Base-by-base conservation (phyloP, 139 green algal genomes). In the Chlorella sp. region DNA sequence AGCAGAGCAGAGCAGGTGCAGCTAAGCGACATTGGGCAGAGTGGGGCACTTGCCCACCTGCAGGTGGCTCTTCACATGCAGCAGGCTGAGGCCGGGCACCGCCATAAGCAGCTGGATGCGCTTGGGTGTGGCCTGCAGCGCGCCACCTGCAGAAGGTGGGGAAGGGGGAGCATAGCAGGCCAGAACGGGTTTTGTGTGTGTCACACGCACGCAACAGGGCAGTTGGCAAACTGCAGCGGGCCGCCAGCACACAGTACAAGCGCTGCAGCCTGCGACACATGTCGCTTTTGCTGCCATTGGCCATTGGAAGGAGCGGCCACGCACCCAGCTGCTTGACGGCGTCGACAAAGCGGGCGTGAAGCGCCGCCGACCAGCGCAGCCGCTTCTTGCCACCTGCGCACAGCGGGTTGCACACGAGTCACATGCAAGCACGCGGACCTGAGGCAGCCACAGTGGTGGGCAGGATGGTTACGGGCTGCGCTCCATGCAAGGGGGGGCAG, bases 51-150 rank as follows among this genome's bases (percentile, higher is more conserved):
- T 36, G 5, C 64, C 30, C 30, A 39, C 64, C 64, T 71, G 92
- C 34, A 95, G 74, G 83, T 95, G 91, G 41, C 79, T 91, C 78
- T 95, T 95, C 26, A 95, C 87, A 78, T 95, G 92, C 60, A 89
- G 89, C 39, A 95, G 92, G 20, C 85, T 93, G 57, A 95, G 80
- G 16, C 88, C 90, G 16, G 78, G 78, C 3, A 81, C 28, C 0
- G 16, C 32, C 55, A 68, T 67, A 32, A 38, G 20, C 32, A 44
- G 20, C 51, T 47, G 91, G 55, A 57, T 88, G 62, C 80, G 78
- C 67, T 93, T 93, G 12, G 91, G 91, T 16, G 91, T 94, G 30
- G 91, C 91, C 6, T n/a, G 28, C 38, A 92, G 86, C 20, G 84
- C 51, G 28, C 92, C 92, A 25, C 92, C 67, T 73, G 67, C 44